Evolutionary conservation across 2,329 filamentous ascomycete genomes (phyloP), one percentile per base, ranked within the genome.

Genomic region (Alternaria dauci): DNA sequence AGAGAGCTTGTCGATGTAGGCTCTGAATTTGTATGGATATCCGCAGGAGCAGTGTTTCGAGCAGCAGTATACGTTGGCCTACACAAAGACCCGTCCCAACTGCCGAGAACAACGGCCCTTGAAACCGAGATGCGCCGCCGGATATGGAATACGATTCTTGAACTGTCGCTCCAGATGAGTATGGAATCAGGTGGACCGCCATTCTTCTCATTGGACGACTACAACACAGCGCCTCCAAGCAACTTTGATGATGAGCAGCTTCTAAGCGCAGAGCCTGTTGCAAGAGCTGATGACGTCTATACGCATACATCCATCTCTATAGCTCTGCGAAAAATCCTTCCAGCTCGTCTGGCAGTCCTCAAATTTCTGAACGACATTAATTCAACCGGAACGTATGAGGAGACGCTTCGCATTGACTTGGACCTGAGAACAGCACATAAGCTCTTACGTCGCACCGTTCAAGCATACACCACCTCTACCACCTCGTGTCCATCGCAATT

Each of bases 191-290:
- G 79, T 1, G 75, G 70, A 5, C 71, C 79, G 6, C 76, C 78
- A 1, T 65, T 80, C 3, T 50, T 81, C 5, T 73, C 71, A 4
- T 23, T 72, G 1, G 61, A 72, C 3, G 78, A 80, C 34, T 81
- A 76, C 54, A 76, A 79, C 34, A 79, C 78, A 0, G 58, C 71
- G 8, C 69, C 76, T 4, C 79, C 81, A 0, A 66, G 67, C 1
- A 82, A 82, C 55, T 76, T 78, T 26, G 71, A 81, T 20, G 80
- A 82, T 47, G 76, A 79, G 2, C 73, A 81, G n/a, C 69, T 82
- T 1, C 53, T 65, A 32, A 41, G 50, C 0, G 61, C 74, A 2
- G 65, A 76, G 14, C 69, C 78, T 1, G 34, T 69, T 0, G 65
- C 74, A 5, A 74, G 67, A 38, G 62, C 75, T n/a, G 68, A 73